phyloP scores from a whole-genome alignment of 148 eudicot species.

The Persicaria tinctoria region DNA sequence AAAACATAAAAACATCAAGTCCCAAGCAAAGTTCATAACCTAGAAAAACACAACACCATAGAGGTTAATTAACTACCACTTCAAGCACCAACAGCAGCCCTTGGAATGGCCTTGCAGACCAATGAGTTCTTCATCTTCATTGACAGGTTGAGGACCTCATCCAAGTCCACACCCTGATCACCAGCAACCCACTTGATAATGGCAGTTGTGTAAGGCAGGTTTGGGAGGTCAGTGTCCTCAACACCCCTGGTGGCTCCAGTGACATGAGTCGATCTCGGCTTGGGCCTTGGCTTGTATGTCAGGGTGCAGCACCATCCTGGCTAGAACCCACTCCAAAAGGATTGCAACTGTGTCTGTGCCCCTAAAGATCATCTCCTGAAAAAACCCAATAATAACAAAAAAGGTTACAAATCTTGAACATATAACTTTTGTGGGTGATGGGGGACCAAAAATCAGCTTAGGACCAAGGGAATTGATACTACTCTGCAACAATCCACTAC shows the following conservation, averaged over 20 bases:
- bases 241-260: slow-evolving; percentile 35
- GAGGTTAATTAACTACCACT: neutral
- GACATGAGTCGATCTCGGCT: slow-evolving; percentile 46
- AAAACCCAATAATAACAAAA: slow-evolving; percentile 5
- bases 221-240: slow-evolving; percentile 54
- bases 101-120: slow-evolving; percentile 69
- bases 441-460: too few relatives aligned
- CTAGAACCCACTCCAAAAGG: slow-evolving; percentile 77
- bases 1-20: too few relatives aligned
- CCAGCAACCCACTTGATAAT: slow-evolving; percentile 51
- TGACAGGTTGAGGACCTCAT: slow-evolving; percentile 70
- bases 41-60: neutral
- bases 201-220: slow-evolving; percentile 70
- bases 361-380: slow-evolving; percentile 89
- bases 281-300: slow-evolving; percentile 86
- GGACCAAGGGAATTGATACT: too few relatives aligned
- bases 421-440: too few relatives aligned
- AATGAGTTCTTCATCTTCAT: slow-evolving; percentile 83
- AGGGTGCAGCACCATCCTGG: slow-evolving; percentile 89
- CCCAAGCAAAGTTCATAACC: too few relatives aligned
- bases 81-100: slow-evolving; percentile 23
- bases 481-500: too few relatives aligned
- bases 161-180: slow-evolving; percentile 49
- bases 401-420: slow-evolving; percentile 1
- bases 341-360: slow-evolving; percentile 96